Base-by-base conservation (phyloP, 2,329 filamentous ascomycete genomes). In the Acrocalymma vagum region DNA sequence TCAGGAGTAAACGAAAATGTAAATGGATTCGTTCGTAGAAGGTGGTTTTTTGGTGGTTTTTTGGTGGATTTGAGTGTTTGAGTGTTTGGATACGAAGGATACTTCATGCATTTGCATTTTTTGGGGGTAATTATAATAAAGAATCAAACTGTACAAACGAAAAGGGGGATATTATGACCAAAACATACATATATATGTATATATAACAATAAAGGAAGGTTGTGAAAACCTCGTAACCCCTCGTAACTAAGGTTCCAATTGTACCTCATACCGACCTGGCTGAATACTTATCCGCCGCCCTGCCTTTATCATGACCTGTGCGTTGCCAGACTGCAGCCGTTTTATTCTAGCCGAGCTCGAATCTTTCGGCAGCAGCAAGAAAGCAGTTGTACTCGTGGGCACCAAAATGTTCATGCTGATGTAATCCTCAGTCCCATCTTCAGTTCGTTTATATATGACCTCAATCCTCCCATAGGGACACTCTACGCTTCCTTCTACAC, bases 381-480 rank as follows among this genome's bases (percentile, higher is more conserved):
- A 43, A 8, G 46, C 54, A 3, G 38, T 51, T 3, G 55, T 63
- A 14, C 59, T 55, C 1, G 56, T 55, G 17, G 57, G 60, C 21
- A 63, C 60, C 2, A 42, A 48, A 7, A 65, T 14, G 6, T 50
- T 42, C 53, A 65, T 52, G 9, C n/a, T 39, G 9, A 36, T 22
- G 11, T 38, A 40, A 8, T 22, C 27, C n/a, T n/a, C n/a, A n/a
- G n/a, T n/a, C 6, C 15, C 38, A 2, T 13, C 38, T 5, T 28
- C 35, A 8, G 17, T 21, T 14, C 21, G 48, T 3, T 36, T 33
- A 41, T 60, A 66, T 18, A 49, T 45, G 6, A 69, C 53, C 27
- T 52, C 47, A 18, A 73, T 73, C 29, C 51, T 45, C 51, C 57
- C 72, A 50, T 73, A 74, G 1, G 72, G 71, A 30, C 63, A 73